Conservation (phyloP, 371 early-diverging fungal genomes). For the Mortierella sp. region DNA sequence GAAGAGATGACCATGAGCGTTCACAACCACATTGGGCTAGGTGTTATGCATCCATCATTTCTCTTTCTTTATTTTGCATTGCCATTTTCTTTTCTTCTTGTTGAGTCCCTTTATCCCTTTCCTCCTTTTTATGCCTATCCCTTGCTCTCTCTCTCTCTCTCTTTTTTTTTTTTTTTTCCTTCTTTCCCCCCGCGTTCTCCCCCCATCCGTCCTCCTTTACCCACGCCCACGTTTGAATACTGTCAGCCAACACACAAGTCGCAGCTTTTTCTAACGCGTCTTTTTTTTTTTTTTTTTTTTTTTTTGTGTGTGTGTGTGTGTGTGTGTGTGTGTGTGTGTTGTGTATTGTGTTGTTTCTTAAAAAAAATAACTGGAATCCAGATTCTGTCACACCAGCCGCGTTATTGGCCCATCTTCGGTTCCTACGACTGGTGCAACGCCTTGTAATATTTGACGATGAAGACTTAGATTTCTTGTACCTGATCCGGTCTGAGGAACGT, state of each 20-base stretch:
- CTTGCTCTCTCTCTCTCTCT: background rate
- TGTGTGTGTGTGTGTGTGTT: no score
- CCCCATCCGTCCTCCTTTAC: background rate
- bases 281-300: no score
- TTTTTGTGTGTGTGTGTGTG: no score
- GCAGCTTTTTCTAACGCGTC: background rate
- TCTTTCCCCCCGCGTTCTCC: background rate
- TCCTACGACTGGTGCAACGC: conserved; percentile 41
- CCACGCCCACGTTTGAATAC: background rate
- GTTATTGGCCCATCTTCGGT: conserved; percentile 36
- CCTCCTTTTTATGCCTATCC: background rate
- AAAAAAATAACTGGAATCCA: background rate
- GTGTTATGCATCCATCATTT: no score
- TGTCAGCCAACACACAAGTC: no score
- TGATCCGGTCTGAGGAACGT: conserved; percentile 51
- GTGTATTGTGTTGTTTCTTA: no score
- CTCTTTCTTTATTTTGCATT: background rate
- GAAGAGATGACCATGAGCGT: no score
- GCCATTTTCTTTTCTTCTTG: background rate
- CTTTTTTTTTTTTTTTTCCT: background rate
- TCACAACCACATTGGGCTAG: no score
- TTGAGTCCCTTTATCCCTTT: background rate
- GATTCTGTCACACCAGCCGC: conserved; percentile 40
- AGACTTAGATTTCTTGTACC: conserved; percentile 45
- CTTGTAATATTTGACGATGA: conserved; percentile 46